These are phyloP conservation scores for Rhodamnia argentea DNA, from an alignment of 345 rosid genomes.

Conservation along the genomic window DNA sequence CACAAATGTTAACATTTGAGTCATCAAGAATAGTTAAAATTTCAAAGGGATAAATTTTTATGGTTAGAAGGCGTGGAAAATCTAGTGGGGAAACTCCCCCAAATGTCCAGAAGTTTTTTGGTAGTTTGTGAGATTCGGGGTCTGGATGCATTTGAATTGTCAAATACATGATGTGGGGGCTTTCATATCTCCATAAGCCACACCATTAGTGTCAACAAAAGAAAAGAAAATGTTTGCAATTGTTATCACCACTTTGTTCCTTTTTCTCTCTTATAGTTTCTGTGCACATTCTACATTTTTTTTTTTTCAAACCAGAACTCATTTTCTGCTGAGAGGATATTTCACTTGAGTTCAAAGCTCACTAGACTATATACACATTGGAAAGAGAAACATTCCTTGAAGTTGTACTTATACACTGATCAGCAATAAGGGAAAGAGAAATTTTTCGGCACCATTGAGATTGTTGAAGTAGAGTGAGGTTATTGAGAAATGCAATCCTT, in stretches of 20 bases:
- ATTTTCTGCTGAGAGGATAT: neutral
- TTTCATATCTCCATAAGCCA: neutral
- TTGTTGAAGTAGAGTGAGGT: neutral
- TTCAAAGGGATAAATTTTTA: neutral
- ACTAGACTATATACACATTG: neutral
- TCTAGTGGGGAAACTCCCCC: neutral
- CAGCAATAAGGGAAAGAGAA: neutral
- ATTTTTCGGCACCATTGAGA: neutral
- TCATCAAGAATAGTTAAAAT: neutral
- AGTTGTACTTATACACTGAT: neutral
- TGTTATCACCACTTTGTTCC: neutral
- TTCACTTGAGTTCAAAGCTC: neutral
- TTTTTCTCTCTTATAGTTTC: neutral
- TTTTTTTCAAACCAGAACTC: neutral
- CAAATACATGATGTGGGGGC: neutral
- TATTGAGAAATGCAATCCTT: neutral
- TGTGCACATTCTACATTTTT: neutral
- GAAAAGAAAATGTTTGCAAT: no score
- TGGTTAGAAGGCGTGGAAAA: neutral
- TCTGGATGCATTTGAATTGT: neutral
- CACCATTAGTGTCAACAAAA: neutral
- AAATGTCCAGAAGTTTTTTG: no score
- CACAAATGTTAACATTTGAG: neutral
- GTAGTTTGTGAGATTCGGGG: neutral
- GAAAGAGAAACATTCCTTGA: neutral